Evolutionary conservation across 202 grass and related monocot species (phyloP), one percentile per base, ranked within the genome.

Genomic region (Digitaria exilis): DNA sequence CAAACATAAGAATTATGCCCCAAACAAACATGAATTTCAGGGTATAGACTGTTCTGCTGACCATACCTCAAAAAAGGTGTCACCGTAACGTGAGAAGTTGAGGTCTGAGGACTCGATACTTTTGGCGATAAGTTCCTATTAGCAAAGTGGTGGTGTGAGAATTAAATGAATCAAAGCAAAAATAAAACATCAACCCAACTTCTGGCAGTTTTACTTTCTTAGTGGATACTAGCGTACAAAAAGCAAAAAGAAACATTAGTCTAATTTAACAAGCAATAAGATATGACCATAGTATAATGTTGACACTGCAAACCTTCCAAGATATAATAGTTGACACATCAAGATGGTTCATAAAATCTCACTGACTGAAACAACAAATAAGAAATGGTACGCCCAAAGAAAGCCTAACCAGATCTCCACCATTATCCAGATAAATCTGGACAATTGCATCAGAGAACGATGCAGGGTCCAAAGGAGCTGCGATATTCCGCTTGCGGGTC

Each of bases 351-450:
- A 19, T 11, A 77, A 44, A 37, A 4, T 17, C 42, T 78, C 46
- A 49, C 19, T 7, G 2, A 16, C 12, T n/a, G n/a, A 37, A 82
- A 67, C 24, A 59, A 39, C 34, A 55, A 11, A 25, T 48, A 5
- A 70, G 15, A 28, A 80, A 65, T 35, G 67, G 29, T 29, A 78
- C n/a, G n/a, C 32, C 42, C 49, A 58, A 78, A 66, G 41, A 75
- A 65, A 4, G 68, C 9, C 84, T 90, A 84, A 96, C 93, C 90
- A 97, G 91, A 65, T 97, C 94, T 87, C 94, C 94, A 89, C 56
- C 94, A 97, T 97, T 97, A 93, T 97, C 94, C 86, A 93, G 82
- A 89, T 97, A 97, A 80, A 93, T 93, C 78, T 97, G 94, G 81
- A 97, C 91, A 85, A 97, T 88, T 80, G 94, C 94, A 97, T 97